Evolutionary conservation across 495 filamentous ascomycete genomes (phyloP).

Genomic region (Xeromyces bisporus): DNA sequence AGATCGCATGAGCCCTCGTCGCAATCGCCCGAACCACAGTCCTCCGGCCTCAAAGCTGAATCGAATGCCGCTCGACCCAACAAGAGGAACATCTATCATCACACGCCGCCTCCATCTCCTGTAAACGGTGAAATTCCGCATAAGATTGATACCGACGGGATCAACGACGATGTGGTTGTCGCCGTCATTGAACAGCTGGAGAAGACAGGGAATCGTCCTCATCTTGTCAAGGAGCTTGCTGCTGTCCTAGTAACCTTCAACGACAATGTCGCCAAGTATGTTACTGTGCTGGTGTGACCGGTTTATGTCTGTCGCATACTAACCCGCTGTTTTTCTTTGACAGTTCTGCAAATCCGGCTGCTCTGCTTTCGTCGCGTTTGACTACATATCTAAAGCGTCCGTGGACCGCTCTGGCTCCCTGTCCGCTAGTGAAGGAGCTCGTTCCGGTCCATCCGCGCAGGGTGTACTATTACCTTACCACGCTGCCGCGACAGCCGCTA

Average conservation of each 20-base stretch:
- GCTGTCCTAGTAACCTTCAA: conserved; percentile 57
- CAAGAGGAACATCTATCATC: conserved; percentile 36
- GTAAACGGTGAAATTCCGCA: conserved; percentile 31
- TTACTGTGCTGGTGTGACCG: too few species aligned
- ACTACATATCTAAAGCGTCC: conserved; percentile 75
- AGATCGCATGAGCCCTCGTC: conserved; percentile 49
- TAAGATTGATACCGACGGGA: conserved; percentile 72
- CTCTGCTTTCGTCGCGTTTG: conserved; percentile 84
- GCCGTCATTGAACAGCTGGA: conserved; percentile 83
- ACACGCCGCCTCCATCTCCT: conserved; percentile 82
- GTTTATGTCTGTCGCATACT: too few species aligned
- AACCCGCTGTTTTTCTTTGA: conserved; percentile 10
- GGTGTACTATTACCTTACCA: conserved; percentile 91
- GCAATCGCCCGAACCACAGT: conserved; percentile 33
- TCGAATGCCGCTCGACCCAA: conserved; percentile 28
- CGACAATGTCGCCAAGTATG: conserved; percentile 81
- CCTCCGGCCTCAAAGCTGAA: conserved; percentile 16
- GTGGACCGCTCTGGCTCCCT: conserved; percentile 67
- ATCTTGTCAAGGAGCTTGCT: conserved; percentile 87
- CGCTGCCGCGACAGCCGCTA: conserved; percentile 62
- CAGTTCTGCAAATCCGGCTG: conserved; percentile 89
- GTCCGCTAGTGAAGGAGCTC: conserved; percentile 82
- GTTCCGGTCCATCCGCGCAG: conserved; percentile 83
- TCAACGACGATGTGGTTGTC: conserved; percentile 89
- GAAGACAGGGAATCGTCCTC: conserved; percentile 80